These are phyloP conservation scores for Scleroderma bovista DNA, from an alignment of 768 basidiomycete genomes.

Conservation along the genomic window DNA sequence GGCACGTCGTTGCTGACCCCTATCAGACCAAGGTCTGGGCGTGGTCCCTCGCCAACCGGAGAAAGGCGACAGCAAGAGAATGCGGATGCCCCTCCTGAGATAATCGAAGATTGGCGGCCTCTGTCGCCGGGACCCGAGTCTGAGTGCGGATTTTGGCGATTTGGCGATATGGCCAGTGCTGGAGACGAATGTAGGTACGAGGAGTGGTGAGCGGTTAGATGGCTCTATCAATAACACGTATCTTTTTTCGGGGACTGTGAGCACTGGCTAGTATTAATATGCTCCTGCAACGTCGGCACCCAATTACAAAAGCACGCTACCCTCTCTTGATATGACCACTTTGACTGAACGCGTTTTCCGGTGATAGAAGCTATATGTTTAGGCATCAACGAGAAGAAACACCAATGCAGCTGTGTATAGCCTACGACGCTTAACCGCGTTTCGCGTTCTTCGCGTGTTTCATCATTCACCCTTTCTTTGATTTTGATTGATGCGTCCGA, in stretches of 20 bases:
- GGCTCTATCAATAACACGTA: not conserved
- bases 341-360: too few species aligned
- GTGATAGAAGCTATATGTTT: too few species aligned
- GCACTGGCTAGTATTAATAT: not conserved
- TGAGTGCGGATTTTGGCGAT: constrained; percentile 8
- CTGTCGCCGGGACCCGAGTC: constrained; percentile 26
- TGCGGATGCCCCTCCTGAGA: constrained; percentile 12
- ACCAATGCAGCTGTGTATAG: too few species aligned
- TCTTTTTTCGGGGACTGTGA: not conserved
- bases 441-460: too few species aligned
- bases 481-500: too few species aligned
- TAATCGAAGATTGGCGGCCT: constrained; percentile 44
- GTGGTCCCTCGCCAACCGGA: not conserved
- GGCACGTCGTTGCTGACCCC: not conserved
- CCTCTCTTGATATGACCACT: too few species aligned
- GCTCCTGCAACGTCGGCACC: not conserved
- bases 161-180: constrained; percentile 4
- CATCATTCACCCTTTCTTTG: too few species aligned
- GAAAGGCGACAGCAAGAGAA: not conserved
- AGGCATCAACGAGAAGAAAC: too few species aligned
- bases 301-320: too few species aligned
- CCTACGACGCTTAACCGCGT: too few species aligned
- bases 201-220: constrained; percentile 15
- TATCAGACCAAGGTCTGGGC: not conserved
- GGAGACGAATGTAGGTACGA: constrained; percentile 23